These are phyloP conservation scores for Cystofilobasidium bisporidii DNA, from an alignment of 768 basidiomycete genomes.

Conservation along the genomic window DNA sequence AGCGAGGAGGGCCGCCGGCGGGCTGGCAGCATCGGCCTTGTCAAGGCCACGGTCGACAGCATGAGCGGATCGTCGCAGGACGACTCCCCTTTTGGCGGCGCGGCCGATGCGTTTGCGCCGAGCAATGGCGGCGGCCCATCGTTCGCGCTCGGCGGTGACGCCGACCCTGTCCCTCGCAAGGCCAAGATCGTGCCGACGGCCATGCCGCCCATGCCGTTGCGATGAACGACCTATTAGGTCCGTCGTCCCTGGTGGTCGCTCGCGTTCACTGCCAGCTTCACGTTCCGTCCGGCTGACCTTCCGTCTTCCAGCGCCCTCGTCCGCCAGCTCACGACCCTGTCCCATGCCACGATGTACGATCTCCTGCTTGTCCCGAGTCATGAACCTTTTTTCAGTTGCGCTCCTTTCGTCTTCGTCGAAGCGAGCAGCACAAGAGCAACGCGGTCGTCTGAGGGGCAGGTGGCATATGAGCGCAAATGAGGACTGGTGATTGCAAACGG, in stretches of 20 bases:
- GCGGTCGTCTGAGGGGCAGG: too few relatives aligned
- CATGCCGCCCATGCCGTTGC: constrained; percentile 14
- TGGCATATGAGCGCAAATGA: too few relatives aligned
- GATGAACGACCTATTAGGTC: not conserved
- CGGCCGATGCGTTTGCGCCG: constrained; percentile 9
- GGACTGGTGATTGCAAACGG: too few relatives aligned
- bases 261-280: too few relatives aligned
- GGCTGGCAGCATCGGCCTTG: constrained; percentile 33
- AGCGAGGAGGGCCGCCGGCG: constrained; percentile 14
- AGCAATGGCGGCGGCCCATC: not conserved
- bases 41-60: constrained; percentile 40
- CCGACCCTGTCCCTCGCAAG: not conserved
- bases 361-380: too few relatives aligned
- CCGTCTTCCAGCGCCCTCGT: too few relatives aligned
- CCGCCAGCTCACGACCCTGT: too few relatives aligned
- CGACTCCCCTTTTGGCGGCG: constrained; percentile 16
- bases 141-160: not conserved
- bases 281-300: too few relatives aligned
- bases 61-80: constrained; percentile 30
- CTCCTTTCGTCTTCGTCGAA: too few relatives aligned
- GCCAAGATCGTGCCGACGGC: constrained; percentile 25
- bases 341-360: too few relatives aligned
- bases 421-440: too few relatives aligned
- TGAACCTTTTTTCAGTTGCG: too few relatives aligned
- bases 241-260: not conserved